Evolutionary conservation across 768 basidiomycete genomes (phyloP).

Genomic region (Mycena galericulata): DNA sequence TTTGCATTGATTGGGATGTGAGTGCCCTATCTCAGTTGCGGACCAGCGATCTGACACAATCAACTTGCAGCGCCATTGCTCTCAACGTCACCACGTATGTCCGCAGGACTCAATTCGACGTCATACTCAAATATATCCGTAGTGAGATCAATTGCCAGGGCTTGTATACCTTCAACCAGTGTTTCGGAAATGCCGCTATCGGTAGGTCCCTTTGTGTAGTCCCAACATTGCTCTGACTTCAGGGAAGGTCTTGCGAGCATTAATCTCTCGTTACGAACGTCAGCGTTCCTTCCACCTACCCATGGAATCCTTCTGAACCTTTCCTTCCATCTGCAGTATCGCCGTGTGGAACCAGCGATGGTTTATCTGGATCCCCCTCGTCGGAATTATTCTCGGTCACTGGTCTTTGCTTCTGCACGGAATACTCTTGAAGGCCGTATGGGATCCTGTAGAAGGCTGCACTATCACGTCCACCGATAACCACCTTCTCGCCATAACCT

Average conservation of each 20-base stretch:
- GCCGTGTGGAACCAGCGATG: constrained; percentile 75
- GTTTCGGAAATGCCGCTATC: constrained; percentile 73
- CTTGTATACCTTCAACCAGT: constrained; percentile 76
- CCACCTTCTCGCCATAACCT: constrained; percentile 70
- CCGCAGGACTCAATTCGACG: background rate
- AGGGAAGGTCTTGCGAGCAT: constrained; percentile 65
- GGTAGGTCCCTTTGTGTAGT: constrained; percentile 45
- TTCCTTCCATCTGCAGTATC: constrained; percentile 56
- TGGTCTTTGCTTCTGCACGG: constrained; percentile 81
- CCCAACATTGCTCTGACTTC: background rate
- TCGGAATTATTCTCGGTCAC: constrained; percentile 72
- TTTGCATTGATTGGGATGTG: constrained; percentile 79
- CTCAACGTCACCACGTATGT: constrained; percentile 67
- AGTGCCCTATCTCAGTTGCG: constrained; percentile 41
- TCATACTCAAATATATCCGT: constrained; percentile 19
- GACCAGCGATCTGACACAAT: constrained; percentile 20
- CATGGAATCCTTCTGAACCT: constrained; percentile 5
- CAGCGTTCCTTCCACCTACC: constrained; percentile 35
- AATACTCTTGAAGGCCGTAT: constrained; percentile 69
- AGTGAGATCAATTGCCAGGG: constrained; percentile 73
- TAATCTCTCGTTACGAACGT: constrained; percentile 79
- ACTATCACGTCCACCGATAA: constrained; percentile 70
- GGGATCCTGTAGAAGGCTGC: constrained; percentile 63
- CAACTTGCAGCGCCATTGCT: constrained; percentile 59
- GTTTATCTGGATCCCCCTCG: constrained; percentile 64